These are phyloP conservation scores for Aspergillus awamori DNA, from an alignment of 2,329 filamentous ascomycete genomes.

Conservation along the genomic window DNA sequence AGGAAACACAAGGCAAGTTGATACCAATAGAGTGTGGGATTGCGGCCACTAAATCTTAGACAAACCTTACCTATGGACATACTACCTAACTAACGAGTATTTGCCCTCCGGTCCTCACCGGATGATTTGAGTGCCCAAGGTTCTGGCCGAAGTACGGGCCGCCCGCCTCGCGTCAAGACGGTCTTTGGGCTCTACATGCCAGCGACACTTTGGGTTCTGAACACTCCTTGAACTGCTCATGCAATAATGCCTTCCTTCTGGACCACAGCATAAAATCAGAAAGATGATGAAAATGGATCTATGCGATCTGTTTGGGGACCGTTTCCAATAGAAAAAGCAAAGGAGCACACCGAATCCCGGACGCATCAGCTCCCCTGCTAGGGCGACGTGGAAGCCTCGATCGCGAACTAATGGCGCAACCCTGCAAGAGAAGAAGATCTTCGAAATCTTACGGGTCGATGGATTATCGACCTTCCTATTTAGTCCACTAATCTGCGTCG, in stretches of 20 bases:
- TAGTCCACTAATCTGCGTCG: neutral
- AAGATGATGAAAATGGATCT: neutral
- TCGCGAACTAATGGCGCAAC: neutral
- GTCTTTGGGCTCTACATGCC: neutral
- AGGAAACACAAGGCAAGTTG: neutral
- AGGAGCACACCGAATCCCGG: neutral
- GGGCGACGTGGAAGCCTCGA: neutral
- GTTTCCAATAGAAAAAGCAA: neutral
- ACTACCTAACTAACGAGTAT: neutral
- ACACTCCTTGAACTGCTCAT: neutral
- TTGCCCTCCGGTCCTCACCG: neutral
- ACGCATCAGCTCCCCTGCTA: conserved; percentile 1
- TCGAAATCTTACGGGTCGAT: neutral
- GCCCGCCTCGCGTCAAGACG: neutral
- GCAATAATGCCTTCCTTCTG: neutral
- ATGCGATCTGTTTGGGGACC: neutral
- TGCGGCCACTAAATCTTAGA: neutral
- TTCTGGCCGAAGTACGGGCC: neutral
- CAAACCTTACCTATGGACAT: neutral
- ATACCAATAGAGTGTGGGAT: neutral
- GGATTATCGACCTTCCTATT: neutral
- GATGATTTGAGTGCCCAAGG: neutral
- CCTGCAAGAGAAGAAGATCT: neutral
- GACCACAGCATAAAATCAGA: neutral
- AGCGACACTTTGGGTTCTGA: neutral